Conservation (phyloP, 352 stramenopile species). For the Phytophthora foliorum region DNA sequence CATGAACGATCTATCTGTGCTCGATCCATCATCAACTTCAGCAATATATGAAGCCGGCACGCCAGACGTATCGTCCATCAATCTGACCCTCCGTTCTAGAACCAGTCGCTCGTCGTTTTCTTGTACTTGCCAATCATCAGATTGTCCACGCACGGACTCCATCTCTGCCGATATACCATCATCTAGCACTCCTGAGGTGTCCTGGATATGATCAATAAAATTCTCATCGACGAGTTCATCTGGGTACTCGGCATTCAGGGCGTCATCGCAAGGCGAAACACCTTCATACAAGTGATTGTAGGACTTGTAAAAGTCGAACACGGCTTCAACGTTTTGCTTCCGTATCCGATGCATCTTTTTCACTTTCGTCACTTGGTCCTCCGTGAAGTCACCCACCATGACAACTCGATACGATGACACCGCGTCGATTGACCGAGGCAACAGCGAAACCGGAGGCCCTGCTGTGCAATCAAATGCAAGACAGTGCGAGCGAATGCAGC, state of each 20-base stretch:
- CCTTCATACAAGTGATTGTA: conserved; percentile 1
- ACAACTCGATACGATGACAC: conserved; percentile 2
- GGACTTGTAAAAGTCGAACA: conserved; percentile 7
- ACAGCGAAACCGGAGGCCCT: not conserved
- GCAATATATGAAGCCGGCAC: not conserved
- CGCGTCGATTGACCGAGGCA: not conserved
- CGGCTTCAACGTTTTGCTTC: not conserved
- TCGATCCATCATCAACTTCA: not conserved
- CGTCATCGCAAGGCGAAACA: not conserved
- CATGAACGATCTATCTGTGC: not conserved
- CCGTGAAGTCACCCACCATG: conserved; percentile 6
- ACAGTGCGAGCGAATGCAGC: conserved; percentile 12
- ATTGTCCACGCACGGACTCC: not conserved
- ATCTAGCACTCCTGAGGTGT: not conserved
- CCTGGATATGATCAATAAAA: not conserved
- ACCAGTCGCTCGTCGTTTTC: not conserved
- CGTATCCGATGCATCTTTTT: conserved; percentile 10
- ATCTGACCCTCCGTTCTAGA: not conserved
- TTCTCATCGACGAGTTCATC: not conserved
- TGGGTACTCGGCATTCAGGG: not conserved
- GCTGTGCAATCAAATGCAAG: not conserved
- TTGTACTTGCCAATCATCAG: not conserved
- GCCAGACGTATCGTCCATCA: not conserved
- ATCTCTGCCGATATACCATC: not conserved
- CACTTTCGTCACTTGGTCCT: not conserved